Conservation (phyloP, 768 basidiomycete species). For the Mycena galopus region DNA sequence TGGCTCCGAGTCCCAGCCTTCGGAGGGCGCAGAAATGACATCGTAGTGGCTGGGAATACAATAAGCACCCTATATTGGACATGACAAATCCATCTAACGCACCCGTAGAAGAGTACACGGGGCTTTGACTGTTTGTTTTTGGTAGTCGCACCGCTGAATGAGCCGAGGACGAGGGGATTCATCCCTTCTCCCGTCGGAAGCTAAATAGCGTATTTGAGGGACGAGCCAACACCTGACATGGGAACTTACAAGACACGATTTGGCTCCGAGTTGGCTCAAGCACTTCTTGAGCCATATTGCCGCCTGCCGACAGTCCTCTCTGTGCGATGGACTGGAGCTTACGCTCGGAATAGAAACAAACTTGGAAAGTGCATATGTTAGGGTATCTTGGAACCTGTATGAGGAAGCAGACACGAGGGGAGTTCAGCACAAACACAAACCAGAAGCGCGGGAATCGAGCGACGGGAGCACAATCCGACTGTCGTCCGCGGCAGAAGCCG, state of each 20-base stretch:
- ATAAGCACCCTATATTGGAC: constrained; percentile 9
- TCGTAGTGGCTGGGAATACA: constrained; percentile 91
- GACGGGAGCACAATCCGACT: constrained; percentile 34
- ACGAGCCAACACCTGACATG: neutral
- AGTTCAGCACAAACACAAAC: constrained; percentile 35
- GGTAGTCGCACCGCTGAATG: constrained; percentile 73
- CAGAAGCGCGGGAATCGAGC: constrained; percentile 39
- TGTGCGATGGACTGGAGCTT: constrained; percentile 72
- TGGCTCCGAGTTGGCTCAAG: constrained; percentile 88
- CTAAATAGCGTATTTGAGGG: constrained; percentile 52
- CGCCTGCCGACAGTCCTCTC: constrained; percentile 93
- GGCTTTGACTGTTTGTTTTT: constrained; percentile 70
- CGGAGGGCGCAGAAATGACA: constrained; percentile 84
- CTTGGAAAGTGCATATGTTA: constrained; percentile 85
- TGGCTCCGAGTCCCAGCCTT: constrained; percentile 88
- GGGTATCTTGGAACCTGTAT: constrained; percentile 63
- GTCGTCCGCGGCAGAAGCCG: constrained; percentile 34
- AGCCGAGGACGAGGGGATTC: constrained; percentile 92
- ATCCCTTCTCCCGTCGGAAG: constrained; percentile 80
- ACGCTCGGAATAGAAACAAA: constrained; percentile 92
- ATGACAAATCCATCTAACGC: constrained; percentile 31
- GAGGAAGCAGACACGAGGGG: neutral
- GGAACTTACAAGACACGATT: constrained; percentile 73
- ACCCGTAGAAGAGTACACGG: constrained; percentile 94
- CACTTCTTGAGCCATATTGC: constrained; percentile 94